These are phyloP conservation scores for Sordaria brevicollis DNA, from an alignment of 495 filamentous ascomycete genomes.

Conservation along the genomic window DNA sequence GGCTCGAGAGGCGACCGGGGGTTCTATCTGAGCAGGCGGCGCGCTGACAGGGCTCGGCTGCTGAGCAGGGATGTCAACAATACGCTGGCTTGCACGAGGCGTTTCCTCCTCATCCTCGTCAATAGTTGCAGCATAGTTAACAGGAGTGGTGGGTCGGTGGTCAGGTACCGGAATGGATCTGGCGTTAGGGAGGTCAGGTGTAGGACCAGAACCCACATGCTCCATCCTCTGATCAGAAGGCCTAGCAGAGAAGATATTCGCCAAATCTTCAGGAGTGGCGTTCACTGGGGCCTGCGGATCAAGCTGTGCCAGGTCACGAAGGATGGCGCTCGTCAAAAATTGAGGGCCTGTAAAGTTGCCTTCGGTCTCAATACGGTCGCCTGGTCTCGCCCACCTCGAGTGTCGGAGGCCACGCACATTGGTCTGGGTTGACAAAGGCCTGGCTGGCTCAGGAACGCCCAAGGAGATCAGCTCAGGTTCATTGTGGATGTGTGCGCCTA, in stretches of 20 bases:
- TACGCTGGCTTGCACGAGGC: not conserved
- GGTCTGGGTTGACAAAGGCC: not conserved
- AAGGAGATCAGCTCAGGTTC: not conserved
- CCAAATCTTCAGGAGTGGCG: not conserved
- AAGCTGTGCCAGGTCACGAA: not conserved
- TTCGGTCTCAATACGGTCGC: not conserved
- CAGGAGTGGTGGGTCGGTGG: not conserved
- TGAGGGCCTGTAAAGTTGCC: not conserved
- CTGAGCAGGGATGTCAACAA: not conserved
- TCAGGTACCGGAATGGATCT: not conserved
- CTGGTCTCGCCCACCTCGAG: not conserved
- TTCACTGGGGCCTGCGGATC: not conserved
- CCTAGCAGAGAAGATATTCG: not conserved
- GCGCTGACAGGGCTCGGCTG: not conserved
- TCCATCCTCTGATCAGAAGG: not conserved
- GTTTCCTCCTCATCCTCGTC: not conserved
- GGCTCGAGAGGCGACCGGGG: not conserved
- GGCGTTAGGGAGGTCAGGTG: not conserved
- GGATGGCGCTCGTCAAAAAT: not conserved
- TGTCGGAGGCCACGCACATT: not conserved
- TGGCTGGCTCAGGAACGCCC: not conserved
- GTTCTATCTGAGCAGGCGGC: not conserved
- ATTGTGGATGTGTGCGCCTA: not conserved
- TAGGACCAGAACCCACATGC: not conserved
- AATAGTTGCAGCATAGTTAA: not conserved